Percentiles rank a stretch among this genome's conserved stretches.
These are phyloP conservation scores for Melastoma candidum DNA, from an alignment of 441 rosid genomes.

Conservation along the genomic window DNA sequence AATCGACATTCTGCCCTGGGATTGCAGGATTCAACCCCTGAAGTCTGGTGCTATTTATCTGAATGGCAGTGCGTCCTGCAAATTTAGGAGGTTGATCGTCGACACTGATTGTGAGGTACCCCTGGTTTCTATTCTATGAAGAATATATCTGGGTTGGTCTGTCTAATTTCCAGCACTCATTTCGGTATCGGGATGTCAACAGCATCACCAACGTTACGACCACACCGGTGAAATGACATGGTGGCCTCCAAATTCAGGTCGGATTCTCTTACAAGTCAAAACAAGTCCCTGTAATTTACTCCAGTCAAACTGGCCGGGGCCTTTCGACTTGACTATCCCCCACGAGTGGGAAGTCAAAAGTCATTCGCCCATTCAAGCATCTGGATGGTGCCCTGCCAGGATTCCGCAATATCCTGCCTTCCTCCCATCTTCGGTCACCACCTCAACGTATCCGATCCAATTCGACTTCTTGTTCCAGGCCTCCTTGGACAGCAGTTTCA, in stretches of 20 bases:
- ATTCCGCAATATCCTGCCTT: constrained; percentile 46
- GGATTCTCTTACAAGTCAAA: constrained; percentile 32
- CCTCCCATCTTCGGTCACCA: constrained; percentile 41
- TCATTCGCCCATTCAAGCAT: constrained; percentile 36
- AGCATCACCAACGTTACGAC: constrained; percentile 69
- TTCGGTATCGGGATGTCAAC: constrained; percentile 59
- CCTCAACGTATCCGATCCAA: constrained; percentile 69
- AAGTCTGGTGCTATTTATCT: constrained; percentile 24
- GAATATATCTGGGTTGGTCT: constrained; percentile 48
- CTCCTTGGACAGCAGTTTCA: constrained; percentile 30
- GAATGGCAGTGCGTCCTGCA: constrained; percentile 46
- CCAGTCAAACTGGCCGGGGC: constrained; percentile 56
- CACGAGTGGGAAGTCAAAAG: constrained; percentile 31
- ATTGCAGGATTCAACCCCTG: too few species aligned
- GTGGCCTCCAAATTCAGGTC: constrained; percentile 58
- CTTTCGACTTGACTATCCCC: constrained; percentile 64
- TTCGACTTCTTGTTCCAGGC: constrained; percentile 38
- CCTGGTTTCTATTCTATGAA: constrained; percentile 53
- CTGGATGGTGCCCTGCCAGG: constrained; percentile 50
- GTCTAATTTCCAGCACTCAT: constrained; percentile 55
- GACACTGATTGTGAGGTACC: constrained; percentile 55
- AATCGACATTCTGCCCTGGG: too few species aligned
- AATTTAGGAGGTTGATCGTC: constrained; percentile 43
- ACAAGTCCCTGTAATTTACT: constrained; percentile 52
- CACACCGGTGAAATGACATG: constrained; percentile 82